Evolutionary conservation across 2,329 filamentous ascomycete genomes (phyloP).

Genomic region (Pseudogymnoascus sp.): DNA sequence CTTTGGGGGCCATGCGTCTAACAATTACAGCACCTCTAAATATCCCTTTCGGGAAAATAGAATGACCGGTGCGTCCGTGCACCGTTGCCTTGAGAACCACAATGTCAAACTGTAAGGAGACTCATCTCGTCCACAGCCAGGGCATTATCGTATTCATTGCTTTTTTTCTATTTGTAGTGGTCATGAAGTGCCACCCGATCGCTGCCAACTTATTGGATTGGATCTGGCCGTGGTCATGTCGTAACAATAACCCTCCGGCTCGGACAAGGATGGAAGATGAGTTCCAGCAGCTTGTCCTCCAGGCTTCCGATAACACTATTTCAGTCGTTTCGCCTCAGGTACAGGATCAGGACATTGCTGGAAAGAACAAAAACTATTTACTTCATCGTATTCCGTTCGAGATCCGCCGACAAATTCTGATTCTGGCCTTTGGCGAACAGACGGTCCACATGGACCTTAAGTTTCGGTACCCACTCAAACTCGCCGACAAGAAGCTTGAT

Average conservation of each 20-base stretch:
- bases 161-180: neutral
- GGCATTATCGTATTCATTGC: neutral
- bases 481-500: neutral
- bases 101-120: neutral
- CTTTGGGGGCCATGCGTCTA: neutral
- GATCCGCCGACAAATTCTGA: neutral
- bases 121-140: neutral
- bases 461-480: neutral
- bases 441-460: neutral
- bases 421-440: neutral
- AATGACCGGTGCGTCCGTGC: neutral
- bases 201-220: neutral
- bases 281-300: neutral
- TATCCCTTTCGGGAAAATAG: neutral
- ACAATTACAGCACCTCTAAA: neutral
- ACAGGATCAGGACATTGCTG: neutral
- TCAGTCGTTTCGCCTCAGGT: neutral
- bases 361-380: neutral
- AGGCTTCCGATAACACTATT: neutral
- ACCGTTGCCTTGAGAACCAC: neutral
- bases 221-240: neutral
- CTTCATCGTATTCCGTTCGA: neutral
- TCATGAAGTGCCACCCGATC: neutral
- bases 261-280: neutral
- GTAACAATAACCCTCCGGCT: neutral